Base-by-base conservation (phyloP, 352 stramenopile species). In the Phytopythium montanum region DNA sequence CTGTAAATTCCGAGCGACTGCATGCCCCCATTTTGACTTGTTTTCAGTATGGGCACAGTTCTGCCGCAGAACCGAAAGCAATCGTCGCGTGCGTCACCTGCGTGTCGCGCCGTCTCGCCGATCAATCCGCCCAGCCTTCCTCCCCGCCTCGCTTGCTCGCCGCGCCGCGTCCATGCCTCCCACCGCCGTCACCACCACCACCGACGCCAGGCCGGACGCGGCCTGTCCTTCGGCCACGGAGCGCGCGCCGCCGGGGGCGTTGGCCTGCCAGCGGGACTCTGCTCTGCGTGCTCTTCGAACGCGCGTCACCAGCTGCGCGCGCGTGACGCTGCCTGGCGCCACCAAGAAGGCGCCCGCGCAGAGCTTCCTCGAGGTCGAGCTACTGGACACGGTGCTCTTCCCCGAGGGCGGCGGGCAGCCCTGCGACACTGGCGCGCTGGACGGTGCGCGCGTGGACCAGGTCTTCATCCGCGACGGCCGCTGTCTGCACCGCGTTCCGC, bases 341-440 rank as follows among this genome's bases (percentile, higher is more conserved):
- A 72, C 54, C 25, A 81, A 84, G 46, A 75, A 74, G 51, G 54
- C 66, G 21, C 75, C 75, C 21, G 60, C 69, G n/a, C 65, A 72
- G 44, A 63, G 56, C 46, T 76, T 66, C 51, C 89, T 69, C 56
- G 72, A 90, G 50, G 34, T 94, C 7, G 81, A 90, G 60, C 71
- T 90, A 44, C 61, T 82, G 10, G 84, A 94, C 67, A 88, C 81
- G 12, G 85, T 96, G 53, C 72, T 96, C 25, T 96, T 96, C 60
- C 86, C 87, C 3, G 86, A 95, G 68, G 87, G 88, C 38, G 88
- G 87, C 49, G 87, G 88, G 3, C 88, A 97, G 66, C 87, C 88
- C n/a, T 84, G 74, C 57, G 88, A 97, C 72, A 89, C 75, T 5
- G 88, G 88, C 38, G 68, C 38, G 19, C 73, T 91, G 48, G 68